Percentiles rank a stretch among this genome's conserved stretches.
Conservation (phyloP, 805 yeast genomes). For the Ogataea trehaloabstinens region DNA sequence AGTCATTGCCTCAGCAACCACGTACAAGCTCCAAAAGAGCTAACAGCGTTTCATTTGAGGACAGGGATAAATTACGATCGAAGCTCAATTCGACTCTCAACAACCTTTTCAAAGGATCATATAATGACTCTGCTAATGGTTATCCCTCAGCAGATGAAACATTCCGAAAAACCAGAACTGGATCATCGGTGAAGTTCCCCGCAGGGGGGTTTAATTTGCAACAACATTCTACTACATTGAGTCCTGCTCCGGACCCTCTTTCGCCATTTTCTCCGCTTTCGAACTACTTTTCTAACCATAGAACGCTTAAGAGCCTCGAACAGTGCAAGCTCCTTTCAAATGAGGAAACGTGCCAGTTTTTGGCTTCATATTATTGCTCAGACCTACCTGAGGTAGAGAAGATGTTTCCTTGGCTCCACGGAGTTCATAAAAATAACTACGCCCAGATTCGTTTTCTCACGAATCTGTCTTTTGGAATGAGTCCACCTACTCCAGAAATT, state of each 20-base stretch:
- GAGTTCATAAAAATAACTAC: conserved; percentile 56
- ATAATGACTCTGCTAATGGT: conserved; percentile 10
- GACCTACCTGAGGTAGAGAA: conserved; percentile 59
- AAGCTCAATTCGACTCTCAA: conserved; percentile 20
- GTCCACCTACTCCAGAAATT: no score
- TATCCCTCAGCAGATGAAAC: conserved; percentile 5
- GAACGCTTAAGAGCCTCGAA: conserved; percentile 9
- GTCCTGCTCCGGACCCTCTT: background rate
- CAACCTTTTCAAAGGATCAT: conserved; percentile 15
- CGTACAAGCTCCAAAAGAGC: conserved; percentile 26
- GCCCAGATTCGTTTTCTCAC: conserved; percentile 49
- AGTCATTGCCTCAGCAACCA: conserved; percentile 8
- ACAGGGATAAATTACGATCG: conserved; percentile 26
- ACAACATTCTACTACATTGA: background rate
- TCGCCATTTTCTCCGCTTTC: conserved; percentile 24
- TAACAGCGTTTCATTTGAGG: conserved; percentile 30
- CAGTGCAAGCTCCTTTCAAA: conserved; percentile 23
- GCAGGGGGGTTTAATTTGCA: background rate
- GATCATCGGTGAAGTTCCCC: conserved; percentile 7
- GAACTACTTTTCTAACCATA: conserved; percentile 20
- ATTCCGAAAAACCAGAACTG: conserved; percentile 10
- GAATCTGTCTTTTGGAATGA: conserved; percentile 19
- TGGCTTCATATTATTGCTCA: conserved; percentile 21
- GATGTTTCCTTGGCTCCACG: conserved; percentile 93
- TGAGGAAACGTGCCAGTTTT: conserved; percentile 24